Conservation (phyloP, 169 alveolate species). For the Cardiosporidium cionae region DNA sequence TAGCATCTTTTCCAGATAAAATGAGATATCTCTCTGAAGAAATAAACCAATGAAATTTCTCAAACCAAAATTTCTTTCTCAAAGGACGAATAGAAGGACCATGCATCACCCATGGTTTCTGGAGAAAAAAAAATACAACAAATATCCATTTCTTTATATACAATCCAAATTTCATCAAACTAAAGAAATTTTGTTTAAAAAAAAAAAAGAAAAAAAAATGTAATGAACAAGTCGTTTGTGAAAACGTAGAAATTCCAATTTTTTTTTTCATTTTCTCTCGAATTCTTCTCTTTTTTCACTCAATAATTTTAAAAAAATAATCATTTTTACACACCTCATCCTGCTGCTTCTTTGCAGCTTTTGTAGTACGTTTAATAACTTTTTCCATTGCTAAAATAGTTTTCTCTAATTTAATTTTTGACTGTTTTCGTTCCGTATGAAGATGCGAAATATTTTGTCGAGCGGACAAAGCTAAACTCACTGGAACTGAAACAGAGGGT, state of each 20-base stretch:
- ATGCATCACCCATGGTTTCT: too few relatives aligned
- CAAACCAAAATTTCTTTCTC: conserved; percentile 91
- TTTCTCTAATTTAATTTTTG: neutral
- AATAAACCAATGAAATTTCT: conserved; percentile 93
- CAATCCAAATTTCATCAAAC: too few relatives aligned
- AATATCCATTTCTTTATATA: too few relatives aligned
- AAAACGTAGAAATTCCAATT: too few relatives aligned
- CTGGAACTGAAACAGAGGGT: too few relatives aligned
- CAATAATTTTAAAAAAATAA: conserved; percentile 6
- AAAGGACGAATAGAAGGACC: too few relatives aligned
- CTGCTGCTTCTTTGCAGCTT: conserved; percentile 30
- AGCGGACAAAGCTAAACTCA: conserved; percentile 25
- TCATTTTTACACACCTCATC: conserved; percentile 15
- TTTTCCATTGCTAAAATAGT: conserved; percentile 5
- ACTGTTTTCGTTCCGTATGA: conserved; percentile 25
- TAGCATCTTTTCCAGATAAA: conserved; percentile 83
- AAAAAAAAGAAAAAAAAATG: too few relatives aligned
- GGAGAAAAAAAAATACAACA: too few relatives aligned
- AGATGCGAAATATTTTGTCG: conserved; percentile 26
- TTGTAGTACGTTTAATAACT: conserved; percentile 33
- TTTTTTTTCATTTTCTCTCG: conserved; percentile 4
- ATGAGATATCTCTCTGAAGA: conserved; percentile 52
- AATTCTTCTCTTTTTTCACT: neutral
- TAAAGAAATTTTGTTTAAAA: neutral
- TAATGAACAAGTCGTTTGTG: too few relatives aligned